Conservation (phyloP, 768 basidiomycete genomes). For the Pholiota conissans region DNA sequence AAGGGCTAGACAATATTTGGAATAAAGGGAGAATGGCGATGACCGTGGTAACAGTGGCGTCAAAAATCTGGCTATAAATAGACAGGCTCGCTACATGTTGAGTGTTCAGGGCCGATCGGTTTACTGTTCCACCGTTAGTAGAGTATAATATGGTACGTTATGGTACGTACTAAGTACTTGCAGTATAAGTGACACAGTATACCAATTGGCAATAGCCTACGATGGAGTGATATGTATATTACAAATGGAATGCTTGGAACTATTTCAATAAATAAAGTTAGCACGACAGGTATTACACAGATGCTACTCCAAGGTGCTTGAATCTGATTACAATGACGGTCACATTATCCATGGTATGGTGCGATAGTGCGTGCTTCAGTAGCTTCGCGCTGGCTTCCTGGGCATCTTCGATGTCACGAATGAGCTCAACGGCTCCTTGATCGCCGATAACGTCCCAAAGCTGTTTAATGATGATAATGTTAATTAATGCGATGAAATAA, state of each 20-base stretch:
- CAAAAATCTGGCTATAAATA: background rate
- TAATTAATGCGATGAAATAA: slow-evolving; percentile 10
- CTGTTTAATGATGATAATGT: slow-evolving; percentile 37
- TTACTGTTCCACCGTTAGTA: no score
- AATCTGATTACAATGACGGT: slow-evolving; percentile 89
- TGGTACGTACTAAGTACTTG: background rate
- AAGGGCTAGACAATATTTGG: background rate
- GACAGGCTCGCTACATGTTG: background rate
- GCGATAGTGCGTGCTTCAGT: slow-evolving; percentile 80
- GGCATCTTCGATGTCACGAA: slow-evolving; percentile 71
- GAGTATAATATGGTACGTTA: background rate
- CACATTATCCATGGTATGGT: slow-evolving; percentile 95
- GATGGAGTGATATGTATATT: background rate
- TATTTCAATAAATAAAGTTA: background rate
- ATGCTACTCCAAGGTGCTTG: slow-evolving; percentile 37
- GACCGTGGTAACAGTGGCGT: background rate
- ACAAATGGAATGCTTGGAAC: background rate
- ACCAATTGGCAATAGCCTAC: background rate
- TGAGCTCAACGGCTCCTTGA: slow-evolving; percentile 86
- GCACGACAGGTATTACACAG: slow-evolving; percentile 2
- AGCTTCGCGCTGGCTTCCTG: slow-evolving; percentile 77
- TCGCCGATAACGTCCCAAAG: slow-evolving; percentile 96
- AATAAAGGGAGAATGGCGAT: background rate
- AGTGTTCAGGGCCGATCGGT: no score
- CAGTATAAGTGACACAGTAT: background rate